A percentile compares a stretch with the other conserved stretches of the same genome.
Conservation (phyloP, 2,329 filamentous ascomycete genomes). For the Fusarium sp. region DNA sequence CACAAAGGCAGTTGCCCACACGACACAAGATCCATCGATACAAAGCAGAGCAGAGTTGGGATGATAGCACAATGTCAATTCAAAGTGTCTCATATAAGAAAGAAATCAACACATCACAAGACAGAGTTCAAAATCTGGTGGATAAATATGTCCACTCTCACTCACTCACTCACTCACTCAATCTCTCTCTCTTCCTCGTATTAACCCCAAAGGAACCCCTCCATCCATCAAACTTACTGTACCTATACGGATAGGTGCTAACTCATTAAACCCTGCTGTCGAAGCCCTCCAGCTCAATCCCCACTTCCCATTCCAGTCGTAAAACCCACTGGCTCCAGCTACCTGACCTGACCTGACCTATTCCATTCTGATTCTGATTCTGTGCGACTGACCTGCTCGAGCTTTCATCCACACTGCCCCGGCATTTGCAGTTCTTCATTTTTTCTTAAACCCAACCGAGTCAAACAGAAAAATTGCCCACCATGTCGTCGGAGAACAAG, state of each 20-base stretch:
- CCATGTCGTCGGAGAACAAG: constrained; percentile 60
- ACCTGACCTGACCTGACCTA: constrained; percentile 5
- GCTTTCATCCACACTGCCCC: constrained; percentile 40
- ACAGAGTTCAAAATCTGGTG: not conserved
- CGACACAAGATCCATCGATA: constrained; percentile 15
- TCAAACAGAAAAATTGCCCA: constrained; percentile 47
- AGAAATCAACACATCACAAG: not conserved
- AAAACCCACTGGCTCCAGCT: constrained; percentile 38
- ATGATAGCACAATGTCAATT: constrained; percentile 16
- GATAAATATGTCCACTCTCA: not conserved
- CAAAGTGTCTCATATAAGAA: not conserved
- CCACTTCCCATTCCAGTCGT: constrained; percentile 39
- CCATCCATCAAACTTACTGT: constrained; percentile 24
- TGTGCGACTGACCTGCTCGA: constrained; percentile 40
- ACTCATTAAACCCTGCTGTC: constrained; percentile 37
- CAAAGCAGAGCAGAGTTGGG: not conserved
- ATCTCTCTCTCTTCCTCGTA: not conserved
- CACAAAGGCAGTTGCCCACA: constrained; percentile 39
- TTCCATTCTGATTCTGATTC: constrained; percentile 31
- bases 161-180: not conserved
- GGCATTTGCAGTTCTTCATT: constrained; percentile 38
- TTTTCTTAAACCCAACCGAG: constrained; percentile 29
- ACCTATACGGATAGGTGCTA: not conserved
- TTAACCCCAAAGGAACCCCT: not conserved
- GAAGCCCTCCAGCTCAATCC: constrained; percentile 42